A percentile compares a stretch with the other conserved stretches of the same genome.
phyloP scores from a whole-genome alignment of 1,139 yeast genomes.

The Protomyces inouyei region DNA sequence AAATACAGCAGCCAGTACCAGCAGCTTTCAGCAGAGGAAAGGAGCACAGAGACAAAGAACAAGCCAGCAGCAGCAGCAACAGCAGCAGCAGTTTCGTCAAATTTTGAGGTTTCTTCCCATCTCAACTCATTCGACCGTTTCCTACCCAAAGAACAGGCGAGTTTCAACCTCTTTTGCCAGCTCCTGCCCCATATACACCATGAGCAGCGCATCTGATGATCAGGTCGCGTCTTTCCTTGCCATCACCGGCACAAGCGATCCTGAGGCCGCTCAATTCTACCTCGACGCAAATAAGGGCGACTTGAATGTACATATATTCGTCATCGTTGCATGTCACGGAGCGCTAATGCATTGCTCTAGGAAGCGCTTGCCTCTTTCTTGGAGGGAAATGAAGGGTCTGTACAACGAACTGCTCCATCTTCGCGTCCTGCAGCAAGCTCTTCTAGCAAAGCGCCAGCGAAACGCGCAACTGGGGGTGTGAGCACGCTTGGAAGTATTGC shows the following conservation, averaged over 20 bases:
- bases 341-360: background rate
- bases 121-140: too few relatives aligned
- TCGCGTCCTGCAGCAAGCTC: background rate
- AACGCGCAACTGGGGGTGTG: constrained; percentile 1
- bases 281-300: constrained; percentile 11
- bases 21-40: too few relatives aligned
- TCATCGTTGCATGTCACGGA: background rate
- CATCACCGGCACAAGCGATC: constrained; percentile 8
- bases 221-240: background rate
- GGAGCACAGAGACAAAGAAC: too few relatives aligned
- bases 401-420: background rate
- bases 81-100: too few relatives aligned
- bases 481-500: constrained; percentile 48
- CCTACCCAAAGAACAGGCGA: too few relatives aligned
- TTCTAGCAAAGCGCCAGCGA: background rate
- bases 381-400: too few relatives aligned
- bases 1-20: background rate
- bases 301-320: background rate
- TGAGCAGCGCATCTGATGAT: background rate
- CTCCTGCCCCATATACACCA: background rate
- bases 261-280: background rate
- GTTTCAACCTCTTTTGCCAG: too few relatives aligned
- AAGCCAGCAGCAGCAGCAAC: too few relatives aligned
- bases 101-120: too few relatives aligned
- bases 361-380: too few relatives aligned